Percentiles rank a stretch among this genome's conserved stretches.
Evolutionary conservation across 2,329 filamentous ascomycete genomes (phyloP).

Genomic region (Colletotrichum sp.): DNA sequence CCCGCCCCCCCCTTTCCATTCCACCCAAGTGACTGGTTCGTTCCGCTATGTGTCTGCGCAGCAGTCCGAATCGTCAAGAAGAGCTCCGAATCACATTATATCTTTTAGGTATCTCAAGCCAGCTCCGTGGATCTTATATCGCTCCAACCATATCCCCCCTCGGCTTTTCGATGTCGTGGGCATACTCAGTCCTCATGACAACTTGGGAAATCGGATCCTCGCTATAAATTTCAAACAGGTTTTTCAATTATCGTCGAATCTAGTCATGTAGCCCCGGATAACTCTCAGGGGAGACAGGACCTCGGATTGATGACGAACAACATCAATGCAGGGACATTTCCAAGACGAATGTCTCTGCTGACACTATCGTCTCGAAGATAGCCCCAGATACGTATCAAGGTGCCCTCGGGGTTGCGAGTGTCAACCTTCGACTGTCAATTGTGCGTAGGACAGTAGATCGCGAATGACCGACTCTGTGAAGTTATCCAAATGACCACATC

Average conservation of each 20-base stretch:
- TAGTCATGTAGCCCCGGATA: neutral
- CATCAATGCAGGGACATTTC: neutral
- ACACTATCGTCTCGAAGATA: neutral
- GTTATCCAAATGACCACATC: neutral
- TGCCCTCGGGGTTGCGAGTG: neutral
- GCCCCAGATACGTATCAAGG: neutral
- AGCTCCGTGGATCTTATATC: neutral
- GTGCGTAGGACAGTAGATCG: rapidly evolving
- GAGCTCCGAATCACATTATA: too few relatives aligned
- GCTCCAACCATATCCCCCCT: neutral
- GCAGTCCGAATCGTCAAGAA: too few relatives aligned
- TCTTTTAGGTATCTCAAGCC: too few relatives aligned
- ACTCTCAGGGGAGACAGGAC: neutral
- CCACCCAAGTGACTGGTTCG: neutral
- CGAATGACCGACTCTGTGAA: neutral
- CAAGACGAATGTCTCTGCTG: neutral
- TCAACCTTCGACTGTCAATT: neutral
- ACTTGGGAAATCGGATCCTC: neutral
- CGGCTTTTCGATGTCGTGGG: neutral
- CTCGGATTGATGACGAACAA: neutral
- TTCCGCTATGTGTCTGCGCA: neutral
- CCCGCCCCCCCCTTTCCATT: neutral
- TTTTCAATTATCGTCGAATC: neutral
- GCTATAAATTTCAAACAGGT: rapidly evolving
- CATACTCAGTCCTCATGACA: neutral